A percentile compares a stretch with the other conserved stretches of the same genome.
These are phyloP conservation scores for Schizosaccharomyces octosporus DNA, from an alignment of 805 yeast genomes.

Conservation along the genomic window DNA sequence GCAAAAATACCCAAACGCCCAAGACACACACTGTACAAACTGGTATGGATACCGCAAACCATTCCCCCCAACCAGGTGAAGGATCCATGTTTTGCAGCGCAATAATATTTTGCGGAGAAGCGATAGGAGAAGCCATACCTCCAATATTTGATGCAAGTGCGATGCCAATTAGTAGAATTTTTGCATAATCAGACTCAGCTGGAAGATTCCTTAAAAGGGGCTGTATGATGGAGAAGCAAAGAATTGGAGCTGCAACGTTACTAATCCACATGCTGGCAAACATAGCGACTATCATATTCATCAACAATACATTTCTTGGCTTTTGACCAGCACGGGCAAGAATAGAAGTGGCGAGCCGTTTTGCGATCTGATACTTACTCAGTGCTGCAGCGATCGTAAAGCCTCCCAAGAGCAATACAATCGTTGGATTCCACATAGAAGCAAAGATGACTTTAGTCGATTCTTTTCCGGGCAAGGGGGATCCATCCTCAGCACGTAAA, in stretches of 20 bases:
- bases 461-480: constrained; percentile 33
- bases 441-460: constrained; percentile 61
- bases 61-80: constrained; percentile 65
- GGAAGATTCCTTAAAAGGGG: constrained; percentile 71
- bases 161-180: constrained; percentile 68
- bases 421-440: constrained; percentile 88
- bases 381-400: constrained; percentile 86
- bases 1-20: constrained; percentile 46
- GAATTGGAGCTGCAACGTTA: constrained; percentile 90
- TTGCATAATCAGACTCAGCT: constrained; percentile 48
- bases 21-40: constrained; percentile 40
- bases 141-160: constrained; percentile 85
- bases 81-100: constrained; percentile 76
- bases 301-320: constrained; percentile 50
- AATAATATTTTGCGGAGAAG: constrained; percentile 87
- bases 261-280: constrained; percentile 87
- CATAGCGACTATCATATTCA: constrained; percentile 68
- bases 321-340: constrained; percentile 65
- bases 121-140: constrained; percentile 93
- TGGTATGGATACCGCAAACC: constrained; percentile 79
- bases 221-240: constrained; percentile 74
- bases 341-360: constrained; percentile 57
- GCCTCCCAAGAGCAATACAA: constrained; percentile 75
- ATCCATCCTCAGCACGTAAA: constrained; percentile 25
- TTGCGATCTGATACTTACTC: constrained; percentile 75